Evolutionary conservation across 768 basidiomycete species (phyloP).

Genomic region (Leccinum ochraceum): DNA sequence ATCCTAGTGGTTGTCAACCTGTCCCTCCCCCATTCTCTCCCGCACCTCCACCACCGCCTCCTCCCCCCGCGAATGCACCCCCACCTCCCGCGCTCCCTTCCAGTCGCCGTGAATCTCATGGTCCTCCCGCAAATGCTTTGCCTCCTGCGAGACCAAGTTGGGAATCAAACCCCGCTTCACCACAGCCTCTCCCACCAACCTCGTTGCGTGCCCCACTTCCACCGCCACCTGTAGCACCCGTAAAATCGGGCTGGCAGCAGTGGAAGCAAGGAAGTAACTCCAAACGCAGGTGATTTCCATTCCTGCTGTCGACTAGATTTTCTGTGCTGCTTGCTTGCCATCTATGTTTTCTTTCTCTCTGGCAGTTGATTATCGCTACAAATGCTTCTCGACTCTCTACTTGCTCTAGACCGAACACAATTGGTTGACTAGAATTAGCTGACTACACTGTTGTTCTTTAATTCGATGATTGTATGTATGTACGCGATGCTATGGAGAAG

Average conservation of each 20-base stretch:
- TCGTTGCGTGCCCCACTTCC: conserved; percentile 20
- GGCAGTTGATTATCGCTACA: conserved; percentile 18
- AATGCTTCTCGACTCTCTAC: conserved; percentile 19
- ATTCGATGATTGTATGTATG: conserved; percentile 44
- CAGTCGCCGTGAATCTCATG: conserved; percentile 13
- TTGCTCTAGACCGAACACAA: conserved; percentile 24
- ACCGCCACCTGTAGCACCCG: conserved; percentile 19
- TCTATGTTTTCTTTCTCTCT: conserved; percentile 1
- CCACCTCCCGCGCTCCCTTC: not conserved
- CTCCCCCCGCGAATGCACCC: conserved; percentile 14
- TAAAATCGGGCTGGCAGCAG: conserved; percentile 57
- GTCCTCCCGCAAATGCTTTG: conserved; percentile 9
- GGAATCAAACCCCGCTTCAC: conserved; percentile 6
- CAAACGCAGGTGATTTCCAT: conserved; percentile 22
- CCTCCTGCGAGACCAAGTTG: conserved; percentile 5
- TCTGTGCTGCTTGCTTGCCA: conserved; percentile 4
- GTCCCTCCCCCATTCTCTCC: conserved; percentile 25
- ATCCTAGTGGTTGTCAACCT: conserved; percentile 42
- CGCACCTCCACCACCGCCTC: conserved; percentile 12
- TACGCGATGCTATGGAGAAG: conserved; percentile 34
- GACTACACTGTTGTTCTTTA: conserved; percentile 51
- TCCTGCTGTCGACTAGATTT: not conserved
- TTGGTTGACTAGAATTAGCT: conserved; percentile 41
- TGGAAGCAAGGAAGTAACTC: conserved; percentile 34
- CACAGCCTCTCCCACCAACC: conserved; percentile 8